These are phyloP conservation scores for Jaltomata sinuosa DNA, from an alignment of 257 asterid genomes.

Conservation along the genomic window DNA sequence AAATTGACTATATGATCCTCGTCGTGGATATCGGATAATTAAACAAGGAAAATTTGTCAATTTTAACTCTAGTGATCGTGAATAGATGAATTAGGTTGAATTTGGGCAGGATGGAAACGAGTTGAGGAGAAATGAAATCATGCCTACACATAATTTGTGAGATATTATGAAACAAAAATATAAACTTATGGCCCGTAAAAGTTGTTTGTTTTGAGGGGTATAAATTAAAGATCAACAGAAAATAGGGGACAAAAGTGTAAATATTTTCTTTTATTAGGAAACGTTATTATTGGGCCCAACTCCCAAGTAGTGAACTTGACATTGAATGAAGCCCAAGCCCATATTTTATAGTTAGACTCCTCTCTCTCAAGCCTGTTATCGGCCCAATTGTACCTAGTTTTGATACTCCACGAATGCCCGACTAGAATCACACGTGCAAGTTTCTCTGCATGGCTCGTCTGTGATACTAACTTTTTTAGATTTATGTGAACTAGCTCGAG, in stretches of 20 bases:
- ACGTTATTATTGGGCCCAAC: not conserved
- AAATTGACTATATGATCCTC: not conserved
- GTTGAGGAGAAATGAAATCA: not conserved
- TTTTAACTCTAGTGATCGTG: not conserved
- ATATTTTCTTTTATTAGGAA: too few species aligned
- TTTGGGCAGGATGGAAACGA: not conserved
- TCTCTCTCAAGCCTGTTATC: not conserved
- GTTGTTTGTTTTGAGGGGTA: too few species aligned
- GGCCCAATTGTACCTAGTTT: not conserved
- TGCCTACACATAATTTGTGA: too few species aligned
- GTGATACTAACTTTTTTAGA: too few species aligned
- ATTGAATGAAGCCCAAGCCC: not conserved
- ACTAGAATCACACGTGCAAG: too few species aligned
- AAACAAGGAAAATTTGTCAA: not conserved
- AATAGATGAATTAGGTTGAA: not conserved
- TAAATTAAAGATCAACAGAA: too few species aligned
- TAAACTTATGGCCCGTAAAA: too few species aligned
- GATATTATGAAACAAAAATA: too few species aligned
- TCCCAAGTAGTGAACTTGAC: not conserved
- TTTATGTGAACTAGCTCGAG: too few species aligned
- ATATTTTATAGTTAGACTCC: not conserved
- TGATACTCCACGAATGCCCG: too few species aligned
- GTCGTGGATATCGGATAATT: not conserved
- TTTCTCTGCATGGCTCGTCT: too few species aligned
- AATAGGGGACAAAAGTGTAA: too few species aligned